Percentiles rank a stretch among this genome's conserved stretches.
These are phyloP conservation scores for Ramularia endophylla DNA, from an alignment of 2,329 filamentous ascomycete species.

Conservation along the genomic window DNA sequence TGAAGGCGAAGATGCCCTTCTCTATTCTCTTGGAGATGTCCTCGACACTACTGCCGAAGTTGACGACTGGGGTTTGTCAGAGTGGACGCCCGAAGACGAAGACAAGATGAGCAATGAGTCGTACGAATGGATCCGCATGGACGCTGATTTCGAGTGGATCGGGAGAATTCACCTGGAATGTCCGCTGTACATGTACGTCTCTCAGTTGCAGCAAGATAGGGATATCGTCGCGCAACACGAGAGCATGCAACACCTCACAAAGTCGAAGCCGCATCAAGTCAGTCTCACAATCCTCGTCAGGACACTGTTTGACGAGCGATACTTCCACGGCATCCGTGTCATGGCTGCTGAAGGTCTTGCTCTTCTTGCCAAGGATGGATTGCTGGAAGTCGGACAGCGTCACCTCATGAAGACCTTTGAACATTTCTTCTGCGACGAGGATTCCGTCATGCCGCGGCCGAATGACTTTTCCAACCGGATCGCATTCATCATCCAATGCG, in stretches of 20 bases:
- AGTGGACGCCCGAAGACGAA: conserved; percentile 88
- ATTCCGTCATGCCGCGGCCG: conserved; percentile 61
- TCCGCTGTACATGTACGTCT: conserved; percentile 96
- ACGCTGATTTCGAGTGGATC: conserved; percentile 98
- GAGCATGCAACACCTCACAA: conserved; percentile 28
- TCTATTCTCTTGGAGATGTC: conserved; percentile 90
- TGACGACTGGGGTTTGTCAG: conserved; percentile 73
- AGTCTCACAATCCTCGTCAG: conserved; percentile 84
- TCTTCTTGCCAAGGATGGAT: conserved; percentile 53
- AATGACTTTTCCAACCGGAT: conserved; percentile 90
- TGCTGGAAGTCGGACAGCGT: conserved; percentile 70
- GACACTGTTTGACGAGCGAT: conserved; percentile 84
- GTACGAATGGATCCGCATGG: conserved; percentile 97
- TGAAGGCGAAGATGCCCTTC: conserved; percentile 66
- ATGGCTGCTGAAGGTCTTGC: conserved; percentile 77
- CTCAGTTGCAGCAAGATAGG: conserved; percentile 92
- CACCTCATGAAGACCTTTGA: conserved; percentile 84
- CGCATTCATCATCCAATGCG: conserved; percentile 76
- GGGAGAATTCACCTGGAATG: conserved; percentile 76
- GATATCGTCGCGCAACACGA: conserved; percentile 85
- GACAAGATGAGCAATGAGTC: conserved; percentile 90
- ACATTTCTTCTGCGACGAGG: conserved; percentile 75
- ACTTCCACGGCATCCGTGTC: conserved; percentile 87
- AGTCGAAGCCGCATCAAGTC: conserved; percentile 61
- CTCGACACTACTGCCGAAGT: conserved; percentile 77